A percentile compares a stretch with the other conserved stretches of the same genome.
phyloP scores from a whole-genome alignment of 352 stramenopile species.

The Phytopythium vexans region DNA sequence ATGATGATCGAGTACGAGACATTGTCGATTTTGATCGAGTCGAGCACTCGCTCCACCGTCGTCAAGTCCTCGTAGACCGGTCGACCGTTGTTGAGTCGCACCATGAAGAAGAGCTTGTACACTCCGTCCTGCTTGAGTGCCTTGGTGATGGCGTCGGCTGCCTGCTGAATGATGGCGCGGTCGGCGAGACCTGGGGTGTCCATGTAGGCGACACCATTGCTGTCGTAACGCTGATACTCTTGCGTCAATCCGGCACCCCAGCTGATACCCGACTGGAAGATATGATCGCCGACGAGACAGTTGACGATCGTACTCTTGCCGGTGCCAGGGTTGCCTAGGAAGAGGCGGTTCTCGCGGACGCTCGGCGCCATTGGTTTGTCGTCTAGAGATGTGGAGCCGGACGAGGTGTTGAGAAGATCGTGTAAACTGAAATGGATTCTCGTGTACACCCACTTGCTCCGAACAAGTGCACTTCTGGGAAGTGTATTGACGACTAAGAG shows the following conservation, averaged over 20 bases:
- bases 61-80: too few relatives aligned
- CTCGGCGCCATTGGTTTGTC: too few relatives aligned
- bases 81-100: too few relatives aligned
- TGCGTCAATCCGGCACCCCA: slow-evolving; percentile 11
- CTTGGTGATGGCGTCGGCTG: slow-evolving; percentile 4
- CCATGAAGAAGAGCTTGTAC: too few relatives aligned
- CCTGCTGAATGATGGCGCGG: slow-evolving; percentile 3
- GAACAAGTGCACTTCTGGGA: too few relatives aligned
- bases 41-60: neutral
- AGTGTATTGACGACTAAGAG: too few relatives aligned
- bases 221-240: slow-evolving; percentile 7
- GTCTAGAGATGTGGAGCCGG: too few relatives aligned
- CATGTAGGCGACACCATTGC: slow-evolving; percentile 20
- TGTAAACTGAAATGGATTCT: too few relatives aligned
- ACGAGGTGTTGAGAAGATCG: too few relatives aligned
- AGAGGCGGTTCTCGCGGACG: slow-evolving; percentile 8
- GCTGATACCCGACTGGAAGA: slow-evolving; percentile 8
- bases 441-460: too few relatives aligned
- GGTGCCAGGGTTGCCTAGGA: slow-evolving; percentile 16
- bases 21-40: neutral
- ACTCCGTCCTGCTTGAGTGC: neutral
- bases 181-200: slow-evolving; percentile 18
- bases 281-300: slow-evolving; percentile 9
- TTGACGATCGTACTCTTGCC: slow-evolving; percentile 28
- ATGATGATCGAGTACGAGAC: slow-evolving; percentile 11